Conservation (phyloP, 1,284 basidiomycete species). For the Takashimella tepidaria region DNA sequence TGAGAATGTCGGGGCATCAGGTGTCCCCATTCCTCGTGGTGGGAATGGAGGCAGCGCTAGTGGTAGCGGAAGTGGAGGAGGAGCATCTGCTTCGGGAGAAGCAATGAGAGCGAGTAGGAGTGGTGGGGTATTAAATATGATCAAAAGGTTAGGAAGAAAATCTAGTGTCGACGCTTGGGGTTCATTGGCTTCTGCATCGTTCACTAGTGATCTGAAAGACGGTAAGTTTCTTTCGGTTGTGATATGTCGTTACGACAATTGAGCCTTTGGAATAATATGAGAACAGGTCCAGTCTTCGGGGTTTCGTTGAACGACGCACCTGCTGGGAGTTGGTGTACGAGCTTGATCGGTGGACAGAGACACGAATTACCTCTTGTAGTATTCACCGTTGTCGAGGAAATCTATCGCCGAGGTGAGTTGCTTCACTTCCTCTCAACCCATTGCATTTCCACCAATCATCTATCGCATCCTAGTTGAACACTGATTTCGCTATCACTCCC, state of each 20-base stretch:
- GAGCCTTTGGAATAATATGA: background rate
- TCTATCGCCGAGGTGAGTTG: conserved; percentile 40
- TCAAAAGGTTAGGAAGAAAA: conserved; percentile 19
- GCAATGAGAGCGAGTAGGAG: background rate
- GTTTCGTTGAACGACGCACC: conserved; percentile 28
- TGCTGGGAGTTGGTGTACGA: conserved; percentile 34
- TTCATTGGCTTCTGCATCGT: background rate
- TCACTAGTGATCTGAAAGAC: background rate
- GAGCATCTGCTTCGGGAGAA: background rate
- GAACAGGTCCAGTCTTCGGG: conserved; percentile 30
- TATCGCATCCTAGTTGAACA: background rate
- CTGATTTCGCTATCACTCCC: background rate
- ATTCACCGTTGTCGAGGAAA: conserved; percentile 45
- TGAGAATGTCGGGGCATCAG: background rate
- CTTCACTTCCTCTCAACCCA: too few relatives aligned
- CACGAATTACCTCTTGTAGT: conserved; percentile 43
- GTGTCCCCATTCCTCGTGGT: background rate
- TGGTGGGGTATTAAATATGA: conserved; percentile 22
- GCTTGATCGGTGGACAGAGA: conserved; percentile 40
- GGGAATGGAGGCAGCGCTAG: too few relatives aligned
- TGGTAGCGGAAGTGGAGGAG: background rate
- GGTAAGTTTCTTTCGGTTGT: too few relatives aligned
- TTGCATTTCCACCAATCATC: too few relatives aligned
- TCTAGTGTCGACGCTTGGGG: background rate
- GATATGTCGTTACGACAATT: too few relatives aligned